These are phyloP conservation scores for Naganishia vaughanmartiniae DNA, from an alignment of 768 basidiomycete species.

Conservation along the genomic window DNA sequence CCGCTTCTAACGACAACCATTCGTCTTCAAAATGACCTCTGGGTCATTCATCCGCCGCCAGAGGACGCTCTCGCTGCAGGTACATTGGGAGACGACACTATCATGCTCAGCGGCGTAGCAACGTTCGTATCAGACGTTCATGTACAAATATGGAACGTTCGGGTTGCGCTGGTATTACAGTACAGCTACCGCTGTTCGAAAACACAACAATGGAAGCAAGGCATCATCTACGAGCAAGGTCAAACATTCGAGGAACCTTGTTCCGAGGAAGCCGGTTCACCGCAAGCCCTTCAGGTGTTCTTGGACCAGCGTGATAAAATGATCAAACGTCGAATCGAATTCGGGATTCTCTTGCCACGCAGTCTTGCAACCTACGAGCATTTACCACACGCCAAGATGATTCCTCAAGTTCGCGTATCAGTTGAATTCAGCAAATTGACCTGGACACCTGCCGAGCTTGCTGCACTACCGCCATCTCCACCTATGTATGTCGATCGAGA, in stretches of 20 bases:
- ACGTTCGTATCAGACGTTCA: neutral
- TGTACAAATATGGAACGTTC: neutral
- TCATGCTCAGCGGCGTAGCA: slow-evolving; percentile 17
- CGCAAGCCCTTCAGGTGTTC: slow-evolving; percentile 1
- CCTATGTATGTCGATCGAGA: slow-evolving; percentile 8
- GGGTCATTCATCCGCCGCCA: slow-evolving; percentile 13
- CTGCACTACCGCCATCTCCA: slow-evolving; percentile 3
- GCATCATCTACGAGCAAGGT: slow-evolving; percentile 12
- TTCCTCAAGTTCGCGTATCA: slow-evolving; percentile 16
- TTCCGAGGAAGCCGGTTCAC: neutral
- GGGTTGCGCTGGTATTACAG: slow-evolving; percentile 5
- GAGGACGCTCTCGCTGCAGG: neutral
- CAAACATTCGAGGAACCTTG: slow-evolving; percentile 4
- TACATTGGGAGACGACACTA: slow-evolving; percentile 6
- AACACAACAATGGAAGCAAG: slow-evolving; percentile 1
- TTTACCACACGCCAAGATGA: slow-evolving; percentile 20
- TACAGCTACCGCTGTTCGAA: slow-evolving; percentile 11
- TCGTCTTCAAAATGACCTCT: slow-evolving; percentile 14
- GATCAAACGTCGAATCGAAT: slow-evolving; percentile 19
- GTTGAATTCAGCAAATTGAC: slow-evolving; percentile 11
- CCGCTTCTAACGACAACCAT: slow-evolving; percentile 10
- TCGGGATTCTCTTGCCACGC: slow-evolving; percentile 21
- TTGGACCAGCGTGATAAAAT: neutral
- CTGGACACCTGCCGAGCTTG: slow-evolving; percentile 11
- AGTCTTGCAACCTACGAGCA: slow-evolving; percentile 23